A percentile compares a stretch with the other conserved stretches of the same genome.
Evolutionary conservation across 139 green algal species (phyloP).

Genomic region (Mesostigma viride): DNA sequence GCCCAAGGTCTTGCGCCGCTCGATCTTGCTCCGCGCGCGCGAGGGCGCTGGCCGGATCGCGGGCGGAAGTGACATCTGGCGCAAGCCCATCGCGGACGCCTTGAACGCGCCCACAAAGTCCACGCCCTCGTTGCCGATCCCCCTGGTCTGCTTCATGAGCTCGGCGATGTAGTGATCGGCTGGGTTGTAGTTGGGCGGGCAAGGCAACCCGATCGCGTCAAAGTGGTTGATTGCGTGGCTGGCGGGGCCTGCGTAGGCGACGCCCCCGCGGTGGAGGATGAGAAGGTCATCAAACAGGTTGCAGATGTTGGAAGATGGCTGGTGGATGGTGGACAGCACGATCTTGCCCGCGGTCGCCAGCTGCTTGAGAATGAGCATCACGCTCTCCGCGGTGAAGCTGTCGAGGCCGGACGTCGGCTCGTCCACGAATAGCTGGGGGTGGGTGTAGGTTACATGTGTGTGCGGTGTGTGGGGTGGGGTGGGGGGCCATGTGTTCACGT

Average conservation of each 20-base stretch:
- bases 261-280: slow-evolving; percentile 33
- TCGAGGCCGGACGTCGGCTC: slow-evolving; percentile 77
- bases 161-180: slow-evolving; percentile 31
- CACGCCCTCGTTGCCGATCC: no score
- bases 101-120: no score
- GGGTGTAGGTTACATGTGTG: no score
- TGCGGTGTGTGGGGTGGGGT: no score
- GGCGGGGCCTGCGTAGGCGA: slow-evolving; percentile 27
- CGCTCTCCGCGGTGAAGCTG: slow-evolving; percentile 58
- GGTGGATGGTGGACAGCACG: slow-evolving; percentile 67
- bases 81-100: no score
- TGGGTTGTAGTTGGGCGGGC: slow-evolving; percentile 19
- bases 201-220: slow-evolving; percentile 15
- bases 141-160: no score
- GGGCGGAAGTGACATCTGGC: no score
- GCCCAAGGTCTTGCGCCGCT: no score
- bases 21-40: no score
- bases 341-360: no score
- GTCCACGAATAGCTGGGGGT: slow-evolving; percentile 58
- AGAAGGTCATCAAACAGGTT: slow-evolving; percentile 53
- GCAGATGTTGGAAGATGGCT: slow-evolving; percentile 59
- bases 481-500: no score
- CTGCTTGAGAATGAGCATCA: slow-evolving; percentile 13
- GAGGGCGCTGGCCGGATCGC: no score
- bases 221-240: slow-evolving; percentile 26